Conservation (phyloP, 352 stramenopile species). For the Phytopythium mirpurense region DNA sequence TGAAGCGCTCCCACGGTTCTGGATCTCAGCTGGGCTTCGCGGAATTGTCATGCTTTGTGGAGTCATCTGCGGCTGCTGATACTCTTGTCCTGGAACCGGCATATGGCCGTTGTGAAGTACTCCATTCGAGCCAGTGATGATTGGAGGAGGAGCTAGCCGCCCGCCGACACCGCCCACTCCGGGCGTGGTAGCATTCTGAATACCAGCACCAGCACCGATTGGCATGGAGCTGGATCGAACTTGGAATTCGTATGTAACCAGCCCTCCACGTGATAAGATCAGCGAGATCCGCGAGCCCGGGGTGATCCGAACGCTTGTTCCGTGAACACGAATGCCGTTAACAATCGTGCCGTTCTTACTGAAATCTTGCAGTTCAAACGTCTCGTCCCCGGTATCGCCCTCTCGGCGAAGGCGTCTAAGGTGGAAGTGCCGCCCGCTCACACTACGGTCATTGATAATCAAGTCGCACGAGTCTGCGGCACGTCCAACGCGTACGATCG, state of each 20-base stretch:
- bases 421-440: conserved; percentile 84
- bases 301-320: conserved; percentile 62
- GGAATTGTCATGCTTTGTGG: conserved; percentile 33
- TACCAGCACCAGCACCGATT: conserved; percentile 1
- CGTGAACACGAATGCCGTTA: conserved; percentile 82
- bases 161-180: neutral
- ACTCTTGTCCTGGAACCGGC: conserved; percentile 58
- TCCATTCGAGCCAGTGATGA: conserved; percentile 36
- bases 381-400: conserved; percentile 42
- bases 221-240: conserved; percentile 20
- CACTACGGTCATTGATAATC: conserved; percentile 84
- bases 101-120: conserved; percentile 27
- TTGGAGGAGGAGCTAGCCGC: conserved; percentile 36
- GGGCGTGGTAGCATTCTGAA: neutral
- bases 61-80: conserved; percentile 49
- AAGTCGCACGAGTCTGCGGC: conserved; percentile 83
- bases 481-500: conserved; percentile 72
- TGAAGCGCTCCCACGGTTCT: conserved; percentile 52
- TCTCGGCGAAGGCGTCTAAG: conserved; percentile 62
- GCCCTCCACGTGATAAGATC: conserved; percentile 75
- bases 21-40: conserved; percentile 72
- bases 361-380: conserved; percentile 83
- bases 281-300: conserved; percentile 77
- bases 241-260: conserved; percentile 88
- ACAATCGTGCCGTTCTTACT: conserved; percentile 89